These are phyloP conservation scores for Zygotorulaspora danielsina DNA, from an alignment of 805 yeast genomes.

Conservation along the genomic window DNA sequence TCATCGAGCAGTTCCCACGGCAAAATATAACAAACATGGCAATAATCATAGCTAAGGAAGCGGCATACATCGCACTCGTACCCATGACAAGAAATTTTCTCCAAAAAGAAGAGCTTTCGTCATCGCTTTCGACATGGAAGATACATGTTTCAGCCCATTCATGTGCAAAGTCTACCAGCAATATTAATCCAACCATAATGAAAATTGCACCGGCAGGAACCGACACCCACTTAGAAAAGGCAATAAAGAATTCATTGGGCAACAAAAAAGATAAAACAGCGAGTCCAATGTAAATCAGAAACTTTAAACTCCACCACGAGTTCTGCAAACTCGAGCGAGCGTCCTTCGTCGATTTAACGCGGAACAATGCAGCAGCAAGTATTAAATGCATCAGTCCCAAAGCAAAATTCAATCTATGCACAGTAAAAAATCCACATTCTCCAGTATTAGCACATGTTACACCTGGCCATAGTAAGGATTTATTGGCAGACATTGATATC, in stretches of 20 bases:
- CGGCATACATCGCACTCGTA: slow-evolving; percentile 77
- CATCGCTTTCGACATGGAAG: slow-evolving; percentile 82
- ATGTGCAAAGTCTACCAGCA: slow-evolving; percentile 94
- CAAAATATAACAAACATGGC: slow-evolving; percentile 83
- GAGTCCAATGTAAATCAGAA: slow-evolving; percentile 54
- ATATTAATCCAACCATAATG: slow-evolving; percentile 81
- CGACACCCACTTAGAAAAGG: slow-evolving; percentile 89
- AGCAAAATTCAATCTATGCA: slow-evolving; percentile 87
- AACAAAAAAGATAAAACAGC: slow-evolving; percentile 64
- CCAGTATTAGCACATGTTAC: slow-evolving; percentile 75
- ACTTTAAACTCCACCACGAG: slow-evolving; percentile 84
- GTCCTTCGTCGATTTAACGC: slow-evolving; percentile 72
- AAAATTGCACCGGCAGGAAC: slow-evolving; percentile 79
- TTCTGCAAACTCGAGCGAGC: slow-evolving; percentile 83
- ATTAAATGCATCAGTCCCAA: slow-evolving; percentile 73
- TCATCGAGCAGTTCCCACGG: slow-evolving; percentile 76
- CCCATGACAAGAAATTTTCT: slow-evolving; percentile 77
- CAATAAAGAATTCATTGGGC: slow-evolving; percentile 80
- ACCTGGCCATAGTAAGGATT: slow-evolving; percentile 69
- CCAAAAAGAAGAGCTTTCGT: slow-evolving; percentile 61
- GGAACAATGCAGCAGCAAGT: slow-evolving; percentile 61
- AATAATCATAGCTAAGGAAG: slow-evolving; percentile 65
- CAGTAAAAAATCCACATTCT: slow-evolving; percentile 90
- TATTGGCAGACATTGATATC: slow-evolving; percentile 78
- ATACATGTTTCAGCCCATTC: slow-evolving; percentile 98